These are phyloP conservation scores for Thalia dealbata DNA, from an alignment of 176 grass and related monocot genomes.

Conservation along the genomic window DNA sequence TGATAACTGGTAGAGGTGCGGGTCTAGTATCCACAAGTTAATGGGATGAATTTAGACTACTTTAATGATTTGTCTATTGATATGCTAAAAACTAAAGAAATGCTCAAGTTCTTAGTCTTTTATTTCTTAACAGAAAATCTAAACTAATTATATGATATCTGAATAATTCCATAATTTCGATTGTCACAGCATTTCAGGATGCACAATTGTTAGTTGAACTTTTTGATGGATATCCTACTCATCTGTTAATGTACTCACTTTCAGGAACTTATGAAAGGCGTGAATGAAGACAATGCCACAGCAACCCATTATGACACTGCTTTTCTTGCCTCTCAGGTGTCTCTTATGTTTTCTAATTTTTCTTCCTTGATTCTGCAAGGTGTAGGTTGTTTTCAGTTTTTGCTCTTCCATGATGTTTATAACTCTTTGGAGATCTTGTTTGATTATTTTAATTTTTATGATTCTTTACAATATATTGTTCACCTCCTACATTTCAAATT, in stretches of 20 bases:
- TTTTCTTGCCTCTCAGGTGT: slow-evolving; percentile 87
- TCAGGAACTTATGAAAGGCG: slow-evolving; percentile 73
- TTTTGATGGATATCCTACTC: background rate
- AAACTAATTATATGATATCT: background rate
- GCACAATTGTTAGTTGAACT: background rate
- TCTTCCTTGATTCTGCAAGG: background rate
- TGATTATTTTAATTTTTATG: no score
- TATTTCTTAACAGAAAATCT: background rate
- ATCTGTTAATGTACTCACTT: background rate
- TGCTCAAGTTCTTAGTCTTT: background rate
- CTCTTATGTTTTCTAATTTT: slow-evolving; percentile 8
- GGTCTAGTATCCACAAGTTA: no score
- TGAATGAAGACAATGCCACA: slow-evolving; percentile 50
- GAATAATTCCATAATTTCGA: background rate
- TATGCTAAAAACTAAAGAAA: background rate
- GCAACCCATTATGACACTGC: slow-evolving; percentile 50
- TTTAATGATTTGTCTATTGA: background rate
- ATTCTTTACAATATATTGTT: no score
- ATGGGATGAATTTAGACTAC: no score
- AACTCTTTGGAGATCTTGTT: background rate
- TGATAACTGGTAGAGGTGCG: no score
- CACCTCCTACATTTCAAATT: no score
- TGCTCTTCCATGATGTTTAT: background rate
- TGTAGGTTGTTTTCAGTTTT: background rate
- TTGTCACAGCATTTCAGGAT: background rate